These are phyloP conservation scores for Magnolia changhungtana DNA, from an alignment of 164 flowering plant species.

Conservation along the genomic window DNA sequence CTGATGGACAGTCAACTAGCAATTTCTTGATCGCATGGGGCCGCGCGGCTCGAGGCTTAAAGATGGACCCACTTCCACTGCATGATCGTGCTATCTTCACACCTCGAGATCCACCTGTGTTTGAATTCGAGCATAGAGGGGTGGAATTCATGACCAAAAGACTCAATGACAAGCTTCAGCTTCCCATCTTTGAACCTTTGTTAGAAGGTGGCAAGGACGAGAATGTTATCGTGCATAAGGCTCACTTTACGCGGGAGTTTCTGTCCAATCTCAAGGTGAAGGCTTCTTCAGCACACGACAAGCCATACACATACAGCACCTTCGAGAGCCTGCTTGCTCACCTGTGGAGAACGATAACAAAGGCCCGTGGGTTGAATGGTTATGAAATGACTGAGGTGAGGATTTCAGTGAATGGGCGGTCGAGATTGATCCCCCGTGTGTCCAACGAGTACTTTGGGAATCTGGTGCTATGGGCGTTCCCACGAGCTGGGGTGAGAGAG, in stretches of 20 bases:
- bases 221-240: conserved; percentile 7
- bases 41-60: conserved; percentile 26
- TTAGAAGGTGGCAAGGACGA: conserved; percentile 20
- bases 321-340: conserved; percentile 35
- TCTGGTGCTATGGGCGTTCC: conserved; percentile 40
- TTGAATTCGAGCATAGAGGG: conserved; percentile 28
- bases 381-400: conserved; percentile 21
- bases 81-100: conserved; percentile 26
- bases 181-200: conserved; percentile 16
- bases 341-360: conserved; percentile 32
- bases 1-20: conserved; percentile 32
- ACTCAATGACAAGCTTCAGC: conserved; percentile 17
- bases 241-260: neutral
- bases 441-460: conserved; percentile 13
- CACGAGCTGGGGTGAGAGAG: conserved; percentile 24
- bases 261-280: conserved; percentile 12
- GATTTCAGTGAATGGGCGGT: conserved; percentile 32
- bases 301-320: conserved; percentile 17
- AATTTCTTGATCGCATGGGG: conserved; percentile 34
- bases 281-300: neutral
- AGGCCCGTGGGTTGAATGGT: conserved; percentile 17
- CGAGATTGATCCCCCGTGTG: conserved; percentile 13
- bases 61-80: conserved; percentile 18
- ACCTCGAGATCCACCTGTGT: conserved; percentile 22
- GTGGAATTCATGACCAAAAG: conserved; percentile 16